These are phyloP conservation scores for Macadamia tetraphylla DNA, from an alignment of 164 flowering plant genomes.

Conservation along the genomic window DNA sequence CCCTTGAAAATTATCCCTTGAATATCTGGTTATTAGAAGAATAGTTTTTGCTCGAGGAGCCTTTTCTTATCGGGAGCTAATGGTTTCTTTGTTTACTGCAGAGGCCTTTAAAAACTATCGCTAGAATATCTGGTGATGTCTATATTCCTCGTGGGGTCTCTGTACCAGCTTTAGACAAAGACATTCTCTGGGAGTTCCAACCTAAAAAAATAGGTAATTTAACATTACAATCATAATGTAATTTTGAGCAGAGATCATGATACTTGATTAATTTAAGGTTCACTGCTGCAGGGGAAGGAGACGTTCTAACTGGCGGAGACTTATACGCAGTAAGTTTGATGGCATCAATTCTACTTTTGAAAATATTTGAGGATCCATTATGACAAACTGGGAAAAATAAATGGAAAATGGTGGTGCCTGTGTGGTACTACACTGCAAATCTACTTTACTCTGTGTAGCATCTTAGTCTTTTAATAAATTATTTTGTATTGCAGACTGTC, in stretches of 20 bases:
- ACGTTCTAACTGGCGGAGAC: constrained; percentile 94
- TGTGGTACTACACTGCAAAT: background rate
- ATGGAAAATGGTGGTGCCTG: background rate
- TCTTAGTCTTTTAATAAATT: constrained; percentile 1
- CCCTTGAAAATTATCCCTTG: constrained; percentile 94
- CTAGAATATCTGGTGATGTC: constrained; percentile 89
- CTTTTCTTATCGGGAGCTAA: background rate
- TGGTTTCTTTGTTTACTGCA: constrained; percentile 20
- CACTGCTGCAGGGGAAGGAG: constrained; percentile 78
- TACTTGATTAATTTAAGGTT: background rate
- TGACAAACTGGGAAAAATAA: background rate
- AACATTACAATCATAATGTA: background rate
- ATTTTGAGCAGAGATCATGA: background rate
- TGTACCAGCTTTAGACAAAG: constrained; percentile 98
- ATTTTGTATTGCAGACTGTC: constrained; percentile 59
- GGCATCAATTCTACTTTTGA: background rate
- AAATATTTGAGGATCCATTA: background rate
- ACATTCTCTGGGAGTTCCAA: constrained; percentile 88
- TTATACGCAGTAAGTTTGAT: constrained; percentile 83
- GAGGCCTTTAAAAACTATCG: constrained; percentile 99
- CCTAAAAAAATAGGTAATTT: constrained; percentile 80
- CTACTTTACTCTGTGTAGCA: constrained; percentile 1
- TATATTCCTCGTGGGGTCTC: constrained; percentile 99
- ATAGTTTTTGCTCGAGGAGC: background rate
- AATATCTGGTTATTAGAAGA: constrained; percentile 44